phyloP scores from a whole-genome alignment of 805 yeast genomes.

The Lipomyces lipofer region DNA sequence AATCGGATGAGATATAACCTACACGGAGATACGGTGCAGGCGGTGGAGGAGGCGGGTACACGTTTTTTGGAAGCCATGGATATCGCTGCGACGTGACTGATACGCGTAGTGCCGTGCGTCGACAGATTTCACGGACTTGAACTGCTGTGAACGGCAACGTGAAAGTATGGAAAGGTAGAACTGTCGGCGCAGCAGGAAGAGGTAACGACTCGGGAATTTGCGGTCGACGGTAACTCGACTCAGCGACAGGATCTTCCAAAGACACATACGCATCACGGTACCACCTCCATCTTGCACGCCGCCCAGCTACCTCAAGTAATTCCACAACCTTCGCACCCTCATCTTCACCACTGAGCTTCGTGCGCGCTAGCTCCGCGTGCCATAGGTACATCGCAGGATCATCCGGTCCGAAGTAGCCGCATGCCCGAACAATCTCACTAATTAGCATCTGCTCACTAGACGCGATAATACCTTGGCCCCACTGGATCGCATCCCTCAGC shows the following conservation, averaged over 20 bases:
- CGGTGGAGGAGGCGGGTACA: constrained; percentile 38
- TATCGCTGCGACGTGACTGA: constrained; percentile 33
- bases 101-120: constrained; percentile 35
- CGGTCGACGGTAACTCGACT: constrained; percentile 26
- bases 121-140: constrained; percentile 35
- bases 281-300: constrained; percentile 34
- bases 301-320: constrained; percentile 33
- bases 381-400: constrained; percentile 17
- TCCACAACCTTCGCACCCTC: constrained; percentile 36
- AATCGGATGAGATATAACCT: constrained; percentile 41
- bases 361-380: constrained; percentile 15
- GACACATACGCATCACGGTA: constrained; percentile 30
- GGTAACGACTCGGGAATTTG: constrained; percentile 33
- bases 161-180: constrained; percentile 41
- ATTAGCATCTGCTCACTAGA: not conserved
- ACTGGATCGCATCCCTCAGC: constrained; percentile 29
- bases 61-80: constrained; percentile 36
- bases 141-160: constrained; percentile 36
- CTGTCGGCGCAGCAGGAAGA: constrained; percentile 37
- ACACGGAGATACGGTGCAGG: constrained; percentile 34
- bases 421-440: constrained; percentile 20
- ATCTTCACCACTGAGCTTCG: constrained; percentile 18
- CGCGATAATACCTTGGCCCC: constrained; percentile 37
- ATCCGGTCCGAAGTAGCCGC: constrained; percentile 15
- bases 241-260: not conserved